These are phyloP conservation scores for Curvularia verruculosa DNA, from an alignment of 2,329 filamentous ascomycete genomes.

Conservation along the genomic window DNA sequence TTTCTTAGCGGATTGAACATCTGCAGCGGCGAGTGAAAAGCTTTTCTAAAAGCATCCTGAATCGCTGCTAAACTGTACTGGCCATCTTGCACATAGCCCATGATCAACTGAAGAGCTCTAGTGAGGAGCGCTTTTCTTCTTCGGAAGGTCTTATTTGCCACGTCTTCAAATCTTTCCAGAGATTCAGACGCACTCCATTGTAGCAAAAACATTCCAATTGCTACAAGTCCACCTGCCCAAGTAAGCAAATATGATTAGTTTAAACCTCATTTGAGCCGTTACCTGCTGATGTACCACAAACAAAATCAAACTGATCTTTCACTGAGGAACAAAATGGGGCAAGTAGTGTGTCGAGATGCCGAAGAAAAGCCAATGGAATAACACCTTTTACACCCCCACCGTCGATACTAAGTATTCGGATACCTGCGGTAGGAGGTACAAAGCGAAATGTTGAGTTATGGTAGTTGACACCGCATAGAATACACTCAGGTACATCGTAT, in stretches of 20 bases:
- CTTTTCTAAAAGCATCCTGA: slow-evolving; percentile 30
- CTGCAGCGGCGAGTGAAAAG: slow-evolving; percentile 15
- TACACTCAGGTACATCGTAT: slow-evolving; percentile 10
- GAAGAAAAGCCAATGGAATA: slow-evolving; percentile 20
- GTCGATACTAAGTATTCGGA: slow-evolving; percentile 20
- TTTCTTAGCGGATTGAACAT: slow-evolving; percentile 37
- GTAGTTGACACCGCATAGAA: slow-evolving; percentile 19
- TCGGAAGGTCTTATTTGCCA: slow-evolving; percentile 33
- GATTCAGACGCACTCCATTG: slow-evolving; percentile 28
- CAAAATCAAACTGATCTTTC: slow-evolving; percentile 17
- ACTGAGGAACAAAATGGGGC: slow-evolving; percentile 7
- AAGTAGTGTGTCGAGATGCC: slow-evolving; percentile 15
- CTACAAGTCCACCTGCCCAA: slow-evolving; percentile 34
- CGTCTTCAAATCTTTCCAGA: slow-evolving; percentile 27
- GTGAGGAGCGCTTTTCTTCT: slow-evolving; percentile 14
- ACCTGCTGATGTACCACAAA: slow-evolving; percentile 19
- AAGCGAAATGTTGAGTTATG: slow-evolving; percentile 12
- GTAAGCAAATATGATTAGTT: neutral
- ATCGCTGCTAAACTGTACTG: slow-evolving; percentile 32
- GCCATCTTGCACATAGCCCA: slow-evolving; percentile 33
- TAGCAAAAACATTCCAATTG: slow-evolving; percentile 37
- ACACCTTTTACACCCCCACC: slow-evolving; percentile 22
- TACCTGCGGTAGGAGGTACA: slow-evolving; percentile 20
- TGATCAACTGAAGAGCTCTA: slow-evolving; percentile 21
- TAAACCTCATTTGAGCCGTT: neutral